phyloP scores from a whole-genome alignment of 164 flowering plant genomes.

The Taxillus chinensis region DNA sequence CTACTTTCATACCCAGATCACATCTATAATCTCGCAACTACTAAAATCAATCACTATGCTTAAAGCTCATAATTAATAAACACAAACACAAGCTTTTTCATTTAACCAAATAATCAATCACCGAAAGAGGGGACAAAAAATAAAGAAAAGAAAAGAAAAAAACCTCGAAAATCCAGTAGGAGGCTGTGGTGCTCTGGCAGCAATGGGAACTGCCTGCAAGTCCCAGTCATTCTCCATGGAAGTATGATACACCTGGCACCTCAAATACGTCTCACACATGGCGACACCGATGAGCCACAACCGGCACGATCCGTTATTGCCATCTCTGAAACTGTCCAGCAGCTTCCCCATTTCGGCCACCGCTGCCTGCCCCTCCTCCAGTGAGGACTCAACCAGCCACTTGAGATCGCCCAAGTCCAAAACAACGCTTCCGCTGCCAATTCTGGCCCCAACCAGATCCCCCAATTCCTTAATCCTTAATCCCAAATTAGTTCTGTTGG shows the following conservation, averaged over 20 bases:
- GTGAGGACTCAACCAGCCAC: conserved; percentile 78
- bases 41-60: no score
- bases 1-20: no score
- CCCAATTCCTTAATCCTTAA: conserved; percentile 45
- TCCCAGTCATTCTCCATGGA: conserved; percentile 95
- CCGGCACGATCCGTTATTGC: conserved; percentile 12
- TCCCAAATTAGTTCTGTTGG: conserved; percentile 27
- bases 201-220: conserved; percentile 80
- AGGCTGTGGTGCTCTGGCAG: conserved; percentile 41
- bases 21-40: no score
- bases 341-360: conserved; percentile 72
- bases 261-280: conserved; percentile 87
- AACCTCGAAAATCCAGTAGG: conserved; percentile 72
- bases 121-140: no score
- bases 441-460: conserved; percentile 30
- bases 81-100: no score
- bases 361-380: conserved; percentile 42
- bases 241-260: conserved; percentile 86
- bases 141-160: not conserved
- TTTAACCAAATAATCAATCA: no score
- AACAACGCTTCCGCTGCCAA: conserved; percentile 47
- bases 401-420: conserved; percentile 82
- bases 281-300: conserved; percentile 89
- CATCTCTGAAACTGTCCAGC: conserved; percentile 38
- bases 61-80: no score